phyloP scores from a whole-genome alignment of 768 basidiomycete species.

The Pisolithus tinctorius region DNA sequence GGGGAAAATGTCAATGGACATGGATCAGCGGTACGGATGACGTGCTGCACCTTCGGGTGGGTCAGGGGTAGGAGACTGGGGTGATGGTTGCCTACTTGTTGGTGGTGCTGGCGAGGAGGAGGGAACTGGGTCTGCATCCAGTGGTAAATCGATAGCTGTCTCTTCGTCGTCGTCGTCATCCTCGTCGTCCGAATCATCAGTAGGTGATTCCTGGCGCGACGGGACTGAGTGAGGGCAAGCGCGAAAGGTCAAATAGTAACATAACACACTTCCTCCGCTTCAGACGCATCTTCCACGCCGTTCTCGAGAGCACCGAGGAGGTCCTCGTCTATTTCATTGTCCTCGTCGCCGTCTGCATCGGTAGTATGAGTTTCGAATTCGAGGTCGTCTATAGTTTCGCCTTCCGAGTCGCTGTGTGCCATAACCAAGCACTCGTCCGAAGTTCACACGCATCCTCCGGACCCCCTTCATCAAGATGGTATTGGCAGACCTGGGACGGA shows the following conservation, averaged over 20 bases:
- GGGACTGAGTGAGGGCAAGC: constrained; percentile 4
- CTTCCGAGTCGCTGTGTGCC: constrained; percentile 57
- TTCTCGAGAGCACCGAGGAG: constrained; percentile 52
- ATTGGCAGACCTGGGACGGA: constrained; percentile 88
- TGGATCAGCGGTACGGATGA: background rate
- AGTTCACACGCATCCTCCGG: constrained; percentile 24
- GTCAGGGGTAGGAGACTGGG: constrained; percentile 25
- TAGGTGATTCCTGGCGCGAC: constrained; percentile 42
- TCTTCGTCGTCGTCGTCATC: constrained; percentile 50
- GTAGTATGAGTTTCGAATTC: constrained; percentile 41
- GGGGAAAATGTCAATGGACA: constrained; percentile 15
- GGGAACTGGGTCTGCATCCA: constrained; percentile 25
- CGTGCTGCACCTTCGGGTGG: constrained; percentile 27
- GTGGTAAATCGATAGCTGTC: constrained; percentile 28
- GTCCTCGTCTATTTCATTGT: constrained; percentile 51
- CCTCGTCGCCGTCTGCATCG: constrained; percentile 41
- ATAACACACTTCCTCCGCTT: constrained; percentile 61
- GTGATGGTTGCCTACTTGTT: constrained; percentile 15
- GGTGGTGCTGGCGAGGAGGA: constrained; percentile 24
- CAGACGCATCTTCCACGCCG: constrained; percentile 56
- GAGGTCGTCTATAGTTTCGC: constrained; percentile 53
- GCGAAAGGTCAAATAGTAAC: background rate
- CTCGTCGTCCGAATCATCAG: constrained; percentile 56
- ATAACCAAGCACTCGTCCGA: constrained; percentile 24
- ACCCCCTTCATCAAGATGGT: constrained; percentile 58